Percentiles rank a stretch among this genome's conserved stretches.
Conservation (phyloP, 108 stramenopile genomes). For the Schizochytrium sp. region DNA sequence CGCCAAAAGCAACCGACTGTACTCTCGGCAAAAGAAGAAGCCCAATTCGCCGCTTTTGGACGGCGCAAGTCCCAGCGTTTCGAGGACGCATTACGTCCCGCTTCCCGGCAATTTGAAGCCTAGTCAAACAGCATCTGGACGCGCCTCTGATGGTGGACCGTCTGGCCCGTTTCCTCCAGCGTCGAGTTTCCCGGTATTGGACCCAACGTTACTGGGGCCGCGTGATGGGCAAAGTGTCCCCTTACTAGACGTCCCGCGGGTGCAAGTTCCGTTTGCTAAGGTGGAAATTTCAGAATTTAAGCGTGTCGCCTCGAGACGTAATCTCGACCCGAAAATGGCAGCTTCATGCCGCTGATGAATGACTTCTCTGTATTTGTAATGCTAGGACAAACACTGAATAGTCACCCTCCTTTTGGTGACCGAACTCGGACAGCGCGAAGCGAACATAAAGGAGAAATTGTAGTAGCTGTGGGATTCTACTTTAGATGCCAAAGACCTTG, state of each 20-base stretch:
- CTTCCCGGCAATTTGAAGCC: not conserved
- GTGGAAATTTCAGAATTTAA: not conserved
- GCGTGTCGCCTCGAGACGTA: not conserved
- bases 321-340: not conserved
- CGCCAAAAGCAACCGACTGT: not conserved
- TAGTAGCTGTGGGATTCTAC: no score
- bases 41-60: not conserved
- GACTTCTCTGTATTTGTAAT: no score
- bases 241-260: not conserved
- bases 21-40: not conserved
- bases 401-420: no score
- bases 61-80: not conserved
- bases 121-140: not conserved
- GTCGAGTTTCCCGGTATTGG: not conserved
- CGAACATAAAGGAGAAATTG: no score
- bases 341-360: no score
- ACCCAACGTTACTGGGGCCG: not conserved
- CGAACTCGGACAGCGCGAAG: no score
- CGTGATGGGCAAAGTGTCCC: not conserved
- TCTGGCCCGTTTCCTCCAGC: not conserved
- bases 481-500: not conserved
- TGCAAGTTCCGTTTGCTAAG: not conserved
- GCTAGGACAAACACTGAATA: no score
- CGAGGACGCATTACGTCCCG: not conserved
- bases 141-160: not conserved